These are phyloP conservation scores for Trichoderma atroviride DNA, from an alignment of 2,329 filamentous ascomycete species.

Conservation along the genomic window DNA sequence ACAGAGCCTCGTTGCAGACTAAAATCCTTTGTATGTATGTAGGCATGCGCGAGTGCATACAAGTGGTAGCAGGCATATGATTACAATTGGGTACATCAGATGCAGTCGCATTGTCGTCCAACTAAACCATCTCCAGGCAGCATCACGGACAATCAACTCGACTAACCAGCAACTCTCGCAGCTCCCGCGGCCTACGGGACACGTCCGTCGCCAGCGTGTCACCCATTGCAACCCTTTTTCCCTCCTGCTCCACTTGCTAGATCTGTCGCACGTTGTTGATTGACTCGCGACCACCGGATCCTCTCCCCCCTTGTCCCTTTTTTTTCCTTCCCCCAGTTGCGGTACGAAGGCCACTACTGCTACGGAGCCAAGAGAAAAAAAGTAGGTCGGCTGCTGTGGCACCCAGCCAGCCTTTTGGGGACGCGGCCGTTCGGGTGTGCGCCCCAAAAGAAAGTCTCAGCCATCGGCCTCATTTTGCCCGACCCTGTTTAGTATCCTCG, in stretches of 20 bases:
- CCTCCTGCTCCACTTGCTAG: slow-evolving; percentile 17
- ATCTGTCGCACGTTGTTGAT: slow-evolving; percentile 26
- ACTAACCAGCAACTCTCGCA: background rate
- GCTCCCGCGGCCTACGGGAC: slow-evolving; percentile 14
- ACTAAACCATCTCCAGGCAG: background rate
- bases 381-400: background rate
- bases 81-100: background rate
- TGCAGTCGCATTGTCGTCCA: background rate
- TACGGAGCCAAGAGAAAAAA: background rate
- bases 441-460: slow-evolving; percentile 10
- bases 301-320: slow-evolving; percentile 3
- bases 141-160: background rate
- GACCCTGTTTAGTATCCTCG: background rate
- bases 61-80: too few species aligned
- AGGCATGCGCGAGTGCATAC: background rate
- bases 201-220: slow-evolving; percentile 23
- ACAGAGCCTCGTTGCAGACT: background rate
- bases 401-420: slow-evolving; percentile 14
- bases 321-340: slow-evolving; percentile 6
- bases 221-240: slow-evolving; percentile 24
- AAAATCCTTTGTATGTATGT: slow-evolving; percentile 17
- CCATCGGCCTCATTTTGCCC: slow-evolving; percentile 26
- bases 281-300: slow-evolving; percentile 23
- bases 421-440: background rate
- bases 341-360: background rate